Conservation (phyloP, 768 basidiomycete genomes). For the Boletus sp. region DNA sequence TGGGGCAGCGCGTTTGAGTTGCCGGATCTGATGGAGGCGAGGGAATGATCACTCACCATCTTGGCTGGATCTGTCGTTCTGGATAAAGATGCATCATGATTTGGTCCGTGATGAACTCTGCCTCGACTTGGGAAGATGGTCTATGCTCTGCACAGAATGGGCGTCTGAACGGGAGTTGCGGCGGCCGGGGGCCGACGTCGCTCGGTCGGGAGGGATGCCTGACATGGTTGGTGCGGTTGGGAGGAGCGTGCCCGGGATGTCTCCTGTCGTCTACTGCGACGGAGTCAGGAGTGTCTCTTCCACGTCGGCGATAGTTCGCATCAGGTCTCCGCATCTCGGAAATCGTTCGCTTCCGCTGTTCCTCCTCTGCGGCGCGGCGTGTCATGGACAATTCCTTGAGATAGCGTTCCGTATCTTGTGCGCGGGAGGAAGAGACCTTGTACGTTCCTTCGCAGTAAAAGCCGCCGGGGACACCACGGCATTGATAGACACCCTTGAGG, state of each 20-base stretch:
- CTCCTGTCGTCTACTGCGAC: conserved; percentile 4
- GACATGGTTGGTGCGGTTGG: not conserved
- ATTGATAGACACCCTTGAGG: conserved; percentile 30
- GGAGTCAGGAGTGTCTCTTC: conserved; percentile 10
- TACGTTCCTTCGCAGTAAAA: conserved; percentile 36
- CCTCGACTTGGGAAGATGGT: conserved; percentile 28
- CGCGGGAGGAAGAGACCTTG: conserved; percentile 32
- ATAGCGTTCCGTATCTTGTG: conserved; percentile 33
- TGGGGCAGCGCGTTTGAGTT: not conserved
- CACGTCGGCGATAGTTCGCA: conserved; percentile 13
- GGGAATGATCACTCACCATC: conserved; percentile 23
- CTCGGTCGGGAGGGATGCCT: conserved; percentile 11
- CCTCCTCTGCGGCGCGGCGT: conserved; percentile 26
- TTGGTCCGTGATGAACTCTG: conserved; percentile 32
- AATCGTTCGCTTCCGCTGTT: conserved; percentile 27
- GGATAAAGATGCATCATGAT: conserved; percentile 35
- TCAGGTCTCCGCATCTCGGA: conserved; percentile 29
- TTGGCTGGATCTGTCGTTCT: conserved; percentile 30
- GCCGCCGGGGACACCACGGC: conserved; percentile 33
- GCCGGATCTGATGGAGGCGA: not conserved
- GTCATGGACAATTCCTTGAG: conserved; percentile 25
- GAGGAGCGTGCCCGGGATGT: not conserved
- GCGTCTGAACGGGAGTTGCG: conserved; percentile 9
- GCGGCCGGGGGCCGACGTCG: conserved; percentile 17
- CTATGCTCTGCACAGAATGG: conserved; percentile 13